Evolutionary conservation across 2,329 filamentous ascomycete species (phyloP), one percentile per base, ranked within the genome.

Genomic region (Peltaster fructicola): DNA sequence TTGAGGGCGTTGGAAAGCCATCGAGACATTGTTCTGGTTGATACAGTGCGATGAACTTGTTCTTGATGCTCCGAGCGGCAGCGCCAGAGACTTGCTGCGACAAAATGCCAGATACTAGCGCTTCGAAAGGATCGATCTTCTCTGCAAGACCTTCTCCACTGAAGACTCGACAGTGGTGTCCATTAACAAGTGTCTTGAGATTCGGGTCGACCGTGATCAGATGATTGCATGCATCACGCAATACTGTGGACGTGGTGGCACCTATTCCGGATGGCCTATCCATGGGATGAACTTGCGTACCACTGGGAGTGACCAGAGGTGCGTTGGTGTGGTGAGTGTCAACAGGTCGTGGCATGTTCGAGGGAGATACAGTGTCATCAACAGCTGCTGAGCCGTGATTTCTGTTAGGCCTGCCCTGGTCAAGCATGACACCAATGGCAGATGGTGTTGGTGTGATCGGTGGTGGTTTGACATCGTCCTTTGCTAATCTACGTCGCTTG

Each of bases 1-100:
- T 62, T 1, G 69, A 64, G 0, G 88, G 85, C 0, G 68, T 65
- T 0, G 85, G 85, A 43, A 93, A 95, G 17, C 36, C 38, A 11
- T 30, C 41, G 0, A 41, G 40, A 29, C 43, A 44, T 8, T 28
- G 19, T 9, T 41, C 37, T 3, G 43, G 26, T 5, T 40, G 36
- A 49, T 92, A 93, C 5, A 93, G 55, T 2, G 57, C 61, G 11
- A 91, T 55, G 47, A 93, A 93, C 35, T 80, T 85, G 24, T 65
- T 66, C 49, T 85, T 84, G 54, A 98, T 95, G 5, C 78, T 78
- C 37, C 69, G 75, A 8, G 88, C 88, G 1, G 88, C 88, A 5
- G 82, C 81, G 10, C 85, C 82, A 1, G 82, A 92, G 11, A 98
- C 85, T 56, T 98, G 88, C 53, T 95, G 88, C 26, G 80, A 82